These are phyloP conservation scores for Polychytrium aggregatum DNA, from an alignment of 192 early-diverging fungal species.

Conservation along the genomic window DNA sequence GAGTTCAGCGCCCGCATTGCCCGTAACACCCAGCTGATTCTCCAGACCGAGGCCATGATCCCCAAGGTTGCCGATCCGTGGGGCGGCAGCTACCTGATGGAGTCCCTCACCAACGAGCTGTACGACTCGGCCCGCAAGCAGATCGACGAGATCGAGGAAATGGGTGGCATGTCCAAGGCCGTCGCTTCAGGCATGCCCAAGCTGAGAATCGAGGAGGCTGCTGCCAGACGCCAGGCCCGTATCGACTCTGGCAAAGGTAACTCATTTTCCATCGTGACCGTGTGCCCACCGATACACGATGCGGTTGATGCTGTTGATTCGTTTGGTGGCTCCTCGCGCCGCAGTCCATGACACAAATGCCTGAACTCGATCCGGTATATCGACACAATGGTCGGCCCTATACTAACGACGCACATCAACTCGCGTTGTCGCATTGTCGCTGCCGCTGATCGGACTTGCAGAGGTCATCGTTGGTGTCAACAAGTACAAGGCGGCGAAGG, in stretches of 20 bases:
- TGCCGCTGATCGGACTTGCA: constrained; percentile 10
- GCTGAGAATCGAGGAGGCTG: constrained; percentile 76
- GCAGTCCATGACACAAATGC: too few relatives aligned
- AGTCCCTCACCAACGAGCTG: constrained; percentile 72
- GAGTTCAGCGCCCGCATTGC: constrained; percentile 78
- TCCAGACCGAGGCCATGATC: constrained; percentile 79
- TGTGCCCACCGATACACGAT: neutral
- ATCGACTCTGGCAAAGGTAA: constrained; percentile 77
- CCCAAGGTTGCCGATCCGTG: constrained; percentile 85
- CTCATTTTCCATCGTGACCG: neutral
- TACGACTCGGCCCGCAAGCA: constrained; percentile 56
- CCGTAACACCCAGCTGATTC: constrained; percentile 80
- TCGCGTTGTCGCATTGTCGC: neutral
- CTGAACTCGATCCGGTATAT: too few relatives aligned
- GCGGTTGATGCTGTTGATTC: too few relatives aligned
- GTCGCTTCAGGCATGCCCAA: constrained; percentile 83
- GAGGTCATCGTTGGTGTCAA: constrained; percentile 84
- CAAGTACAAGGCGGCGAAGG: constrained; percentile 55
- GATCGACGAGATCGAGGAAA: constrained; percentile 67
- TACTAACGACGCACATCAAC: too few relatives aligned
- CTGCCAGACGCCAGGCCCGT: constrained; percentile 76
- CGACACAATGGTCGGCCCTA: too few relatives aligned
- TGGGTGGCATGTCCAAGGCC: constrained; percentile 88
- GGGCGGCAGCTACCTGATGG: constrained; percentile 92
- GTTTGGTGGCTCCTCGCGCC: too few relatives aligned